These are phyloP conservation scores for Entomortierella chlamydospora DNA, from an alignment of 192 early-diverging fungal species.

Conservation along the genomic window DNA sequence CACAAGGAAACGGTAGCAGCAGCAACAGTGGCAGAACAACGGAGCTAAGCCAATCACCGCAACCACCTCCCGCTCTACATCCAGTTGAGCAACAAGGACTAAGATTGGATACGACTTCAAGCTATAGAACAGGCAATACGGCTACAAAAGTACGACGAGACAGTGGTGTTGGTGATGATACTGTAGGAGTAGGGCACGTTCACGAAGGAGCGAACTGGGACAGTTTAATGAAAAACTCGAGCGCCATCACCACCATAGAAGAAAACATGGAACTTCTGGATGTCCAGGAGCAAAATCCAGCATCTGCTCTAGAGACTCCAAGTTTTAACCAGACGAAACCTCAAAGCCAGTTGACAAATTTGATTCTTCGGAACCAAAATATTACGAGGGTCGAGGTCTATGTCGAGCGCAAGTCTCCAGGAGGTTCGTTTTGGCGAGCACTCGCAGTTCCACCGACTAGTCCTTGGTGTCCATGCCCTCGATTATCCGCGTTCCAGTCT, in stretches of 20 bases:
- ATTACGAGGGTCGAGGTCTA: slow-evolving; percentile 28
- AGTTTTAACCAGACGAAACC: neutral
- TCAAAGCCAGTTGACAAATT: slow-evolving; percentile 3
- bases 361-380: slow-evolving; percentile 27
- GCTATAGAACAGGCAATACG: too few species aligned
- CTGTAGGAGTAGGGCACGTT: neutral
- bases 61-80: neutral
- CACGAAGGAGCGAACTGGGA: too few species aligned
- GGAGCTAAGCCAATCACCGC: too few species aligned
- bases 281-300: too few species aligned
- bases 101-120: too few species aligned
- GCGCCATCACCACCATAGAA: too few species aligned
- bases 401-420: slow-evolving; percentile 20
- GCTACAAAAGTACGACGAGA: neutral
- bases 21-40: too few species aligned
- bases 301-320: too few species aligned
- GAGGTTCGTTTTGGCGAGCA: slow-evolving; percentile 35
- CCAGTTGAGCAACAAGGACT: neutral
- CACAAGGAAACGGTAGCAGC: neutral
- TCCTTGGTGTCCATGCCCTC: neutral
- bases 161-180: neutral
- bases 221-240: too few species aligned
- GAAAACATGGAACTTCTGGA: too few species aligned
- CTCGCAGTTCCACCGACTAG: slow-evolving; percentile 2
- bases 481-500: slow-evolving; percentile 24